Evolutionary conservation across 139 green algal species (phyloP).

Genomic region (Haematococcus sp.): DNA sequence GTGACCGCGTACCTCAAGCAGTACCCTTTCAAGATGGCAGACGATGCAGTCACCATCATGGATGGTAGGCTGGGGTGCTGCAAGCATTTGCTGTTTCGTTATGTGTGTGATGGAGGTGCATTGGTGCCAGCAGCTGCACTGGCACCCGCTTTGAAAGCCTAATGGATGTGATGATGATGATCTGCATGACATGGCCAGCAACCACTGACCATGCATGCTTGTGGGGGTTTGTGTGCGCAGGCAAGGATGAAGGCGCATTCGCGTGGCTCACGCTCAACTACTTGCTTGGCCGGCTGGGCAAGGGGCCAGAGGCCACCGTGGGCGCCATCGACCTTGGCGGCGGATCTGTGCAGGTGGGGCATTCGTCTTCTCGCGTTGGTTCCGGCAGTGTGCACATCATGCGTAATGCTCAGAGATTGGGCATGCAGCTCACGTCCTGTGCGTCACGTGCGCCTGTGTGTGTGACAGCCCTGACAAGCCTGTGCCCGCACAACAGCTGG

Average conservation of each 20-base stretch:
- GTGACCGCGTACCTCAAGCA: slow-evolving; percentile 58
- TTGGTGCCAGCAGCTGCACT: too few species aligned
- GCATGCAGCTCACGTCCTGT: too few species aligned
- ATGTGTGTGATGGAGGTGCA: too few species aligned
- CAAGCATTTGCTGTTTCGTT: too few species aligned
- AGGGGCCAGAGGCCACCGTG: slow-evolving; percentile 64
- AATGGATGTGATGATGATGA: not conserved
- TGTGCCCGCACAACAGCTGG: too few species aligned
- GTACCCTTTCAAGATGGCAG: slow-evolving; percentile 68
- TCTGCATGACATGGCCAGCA: not conserved
- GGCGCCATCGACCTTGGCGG: slow-evolving; percentile 91
- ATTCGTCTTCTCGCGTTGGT: too few species aligned
- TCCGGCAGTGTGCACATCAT: too few species aligned
- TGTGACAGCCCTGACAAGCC: too few species aligned
- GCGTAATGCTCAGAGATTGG: too few species aligned
- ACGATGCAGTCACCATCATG: slow-evolving; percentile 62
- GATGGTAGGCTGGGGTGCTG: slow-evolving; percentile 43
- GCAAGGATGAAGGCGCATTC: slow-evolving; percentile 91
- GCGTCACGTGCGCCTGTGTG: too few species aligned
- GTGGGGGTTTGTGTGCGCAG: slow-evolving; percentile 26
- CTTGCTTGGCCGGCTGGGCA: slow-evolving; percentile 82
- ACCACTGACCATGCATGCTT: not conserved
- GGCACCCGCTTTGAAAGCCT: not conserved
- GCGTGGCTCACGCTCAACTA: slow-evolving; percentile 99
- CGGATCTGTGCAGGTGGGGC: slow-evolving; percentile 81